Base-by-base conservation (phyloP, 1,139 yeast genomes). In the Debaryomyces robertsiae region DNA sequence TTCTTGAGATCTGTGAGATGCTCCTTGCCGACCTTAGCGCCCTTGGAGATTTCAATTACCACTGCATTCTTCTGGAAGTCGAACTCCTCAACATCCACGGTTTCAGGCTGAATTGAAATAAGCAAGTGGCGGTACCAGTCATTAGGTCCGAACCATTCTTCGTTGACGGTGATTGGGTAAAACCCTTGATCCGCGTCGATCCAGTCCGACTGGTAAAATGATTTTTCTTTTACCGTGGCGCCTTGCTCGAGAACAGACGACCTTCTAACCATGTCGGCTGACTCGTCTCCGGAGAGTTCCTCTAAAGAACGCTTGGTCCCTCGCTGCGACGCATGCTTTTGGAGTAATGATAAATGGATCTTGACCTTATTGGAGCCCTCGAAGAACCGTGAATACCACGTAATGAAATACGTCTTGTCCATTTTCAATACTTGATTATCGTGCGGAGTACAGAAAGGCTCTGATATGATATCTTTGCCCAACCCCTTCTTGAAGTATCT, bases 391-490 rank as follows among this genome's bases (percentile, higher is more conserved):
- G 91, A 74, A 62, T 69, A 89, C 96, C 96, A 89, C 9, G 93
- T 81, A 39, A 86, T 63, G 57, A 90, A 89, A 55, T 86, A 85
- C 0, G 86, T 77, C 43, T 73, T 64, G 30, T 76, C 95, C 46
- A 76, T 60, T 47, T 76, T 73, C 63, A 84, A 69, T 30, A 65
- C 69, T 10, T 70, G 56, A 46, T 79, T 73, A 49, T 86, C 93
- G 25, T 67, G 70, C 14, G 96, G 96, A 19, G 86, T 78, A 61
- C 96, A 89, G 60, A 88, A 86, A 13, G 96, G 96, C 42, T 73
- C 91, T 28, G 88, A 77, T 0, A 62, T 46, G 18, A 63, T 59
- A 46, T 77, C 77, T 53, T 79, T 79, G 27, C 80, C 82, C 32
- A 69, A 44, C 7, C 93, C 93, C 59, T 81, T 85, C 51, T 75